Evolutionary conservation across 192 early-diverging fungal species (phyloP), one percentile per base, ranked within the genome.

Genomic region (Backusella mclennaniae): DNA sequence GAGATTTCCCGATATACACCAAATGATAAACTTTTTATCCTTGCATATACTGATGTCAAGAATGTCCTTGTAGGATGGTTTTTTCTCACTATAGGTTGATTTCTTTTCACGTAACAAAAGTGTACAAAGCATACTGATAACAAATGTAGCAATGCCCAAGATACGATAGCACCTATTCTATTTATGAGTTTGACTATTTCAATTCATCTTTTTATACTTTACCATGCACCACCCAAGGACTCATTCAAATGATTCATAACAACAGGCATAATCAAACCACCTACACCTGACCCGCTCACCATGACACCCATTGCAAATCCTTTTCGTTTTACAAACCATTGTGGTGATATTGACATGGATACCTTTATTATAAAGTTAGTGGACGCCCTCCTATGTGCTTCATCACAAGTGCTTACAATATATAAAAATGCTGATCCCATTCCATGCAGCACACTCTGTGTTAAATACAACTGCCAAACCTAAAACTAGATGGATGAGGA

Each of bases 231-330:
- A 1, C 90, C 93, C 19, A 91, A 46, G 8, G 49, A 69, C 35
- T 82, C 80, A 31, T 94, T 83, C 15, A 94, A 82, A 66, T 76
- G 42, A 17, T 85, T 87, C 71, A 85, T 84, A 26, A 93, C 79
- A 23, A 87, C 84, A 0, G 88, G 83, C 73, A 93, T 82, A 35
- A 87, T 84, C 8, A 95, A 80, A 2, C 92, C 93, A 56, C 94
- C 94, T 49, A 93, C 76, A 17, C 94, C 94, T 21, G 87, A 84
- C 1, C 94, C 94, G 41, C 91, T 73, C 33, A 82, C 83, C 35
- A 86, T 84, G 36, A 86, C 81, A 14, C 90, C 90, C 2, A 87
- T 73, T 0, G 90, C 90, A 35, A 89, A 69, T 4, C 86, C 89
- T 66, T 88, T 83, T 35, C 85, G 83, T 73, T 76, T 84, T 35